Base-by-base conservation (phyloP, 768 basidiomycete species). In the Russula sp. region DNA sequence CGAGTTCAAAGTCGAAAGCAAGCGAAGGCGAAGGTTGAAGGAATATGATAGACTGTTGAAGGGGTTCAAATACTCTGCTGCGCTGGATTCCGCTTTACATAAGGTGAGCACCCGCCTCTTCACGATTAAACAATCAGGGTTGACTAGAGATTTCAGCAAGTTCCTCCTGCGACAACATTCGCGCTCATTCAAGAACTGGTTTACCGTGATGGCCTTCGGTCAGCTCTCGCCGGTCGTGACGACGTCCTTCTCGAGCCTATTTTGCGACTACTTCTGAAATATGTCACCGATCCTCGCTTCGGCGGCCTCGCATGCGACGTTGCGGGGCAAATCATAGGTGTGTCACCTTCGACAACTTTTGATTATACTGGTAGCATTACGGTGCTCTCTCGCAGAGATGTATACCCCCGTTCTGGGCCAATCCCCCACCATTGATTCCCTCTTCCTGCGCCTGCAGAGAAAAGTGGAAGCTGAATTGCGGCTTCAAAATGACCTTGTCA, bases 221-320 rank as follows among this genome's bases (percentile, higher is more conserved):
- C 84, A 66, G 95, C 97, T 3, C 79, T 99, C 10, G 81, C 88
- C 0, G 91, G 93, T 48, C 85, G 97, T 38, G 95, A 98, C 69
- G 97, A 98, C 70, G 87, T 98, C 49, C 79, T 96, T 11, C 77
- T 99, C 6, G 93, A 97, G 70, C 95, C 96, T 2, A 79, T 98
- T 39, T 81, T 99, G n/a, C 82, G 85, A 3, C 80, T 98, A 41
- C 79, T 98, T 25, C 75, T 93, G 58, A 91, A 90, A 70, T 81
- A 98, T 72, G 80, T 96, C 58, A 77, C 86, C 6, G 93, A 97
- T 75, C 91, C 93, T 38, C 85, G 95, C 32, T 98, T 97, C 70
- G 93, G 93, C n/a, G 85, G 88, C 63, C 79, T 92, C 72, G 93
- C 87, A 13, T 86, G 88, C 65, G 88, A 94, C 65, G 79, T 97